Evolutionary conservation across 2,329 filamentous ascomycete species (phyloP), one percentile per base, ranked within the genome.

Genomic region (Fusarium agapanthi): DNA sequence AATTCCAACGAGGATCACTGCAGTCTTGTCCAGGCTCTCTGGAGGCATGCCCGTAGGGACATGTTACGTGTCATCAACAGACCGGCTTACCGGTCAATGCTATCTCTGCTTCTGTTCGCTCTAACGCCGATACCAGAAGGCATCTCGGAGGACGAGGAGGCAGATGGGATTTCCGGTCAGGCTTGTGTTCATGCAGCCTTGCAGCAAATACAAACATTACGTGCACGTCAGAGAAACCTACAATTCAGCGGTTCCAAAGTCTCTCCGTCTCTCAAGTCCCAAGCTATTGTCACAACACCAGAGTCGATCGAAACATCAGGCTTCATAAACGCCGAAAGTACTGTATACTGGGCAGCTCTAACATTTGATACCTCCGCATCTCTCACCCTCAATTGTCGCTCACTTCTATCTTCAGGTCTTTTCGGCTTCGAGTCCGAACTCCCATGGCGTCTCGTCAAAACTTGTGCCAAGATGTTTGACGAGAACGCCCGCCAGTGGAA

Each of bases 351-450:
- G 83, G 81, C 81, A 1, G 83, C 83, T 6, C 61, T 84, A 13
- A 83, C 81, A 0, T 84, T 83, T 35, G 83, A 84, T 41, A 84
- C 83, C 0, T 84, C 82, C 0, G 80, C 80, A 1, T 83, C 83
- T 2, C 61, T 84, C 8, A 84, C 81, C 1, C 76, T 84, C n/a
- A 84, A 84, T 34, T 81, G 80, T 13, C 77, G 81, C 13, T 79
- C 83, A 0, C 65, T 83, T 3, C 77, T 84, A 7, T 83, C 82
- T 1, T 83, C 83, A 3, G 82, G 82, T 0, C 69, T 84, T 0
- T 80, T 79, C 40, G 79, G 79, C 1, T 80, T 79, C 24, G 77
- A 80, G 13, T 74, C 72, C 0, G 79, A 81, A 54, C 57, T 80
- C 0, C 75, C 77, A 0, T 81, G 79, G 79, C 70, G 74, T 3